Base-by-base conservation (phyloP, 1,284 basidiomycete species). In the Trichosporon sp. region DNA sequence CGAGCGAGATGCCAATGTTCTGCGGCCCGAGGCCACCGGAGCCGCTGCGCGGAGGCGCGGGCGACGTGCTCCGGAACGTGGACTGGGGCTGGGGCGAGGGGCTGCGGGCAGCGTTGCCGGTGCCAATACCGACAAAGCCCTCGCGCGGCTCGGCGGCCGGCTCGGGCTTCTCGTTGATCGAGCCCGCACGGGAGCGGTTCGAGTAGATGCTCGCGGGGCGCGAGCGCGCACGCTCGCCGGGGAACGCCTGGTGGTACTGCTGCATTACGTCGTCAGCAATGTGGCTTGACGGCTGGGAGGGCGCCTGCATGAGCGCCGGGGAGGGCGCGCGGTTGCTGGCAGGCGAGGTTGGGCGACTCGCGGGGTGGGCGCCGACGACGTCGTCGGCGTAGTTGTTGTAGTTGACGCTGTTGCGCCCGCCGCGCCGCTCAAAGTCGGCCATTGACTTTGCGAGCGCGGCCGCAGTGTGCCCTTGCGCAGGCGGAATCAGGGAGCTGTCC, bases 191-290 rank as follows among this genome's bases (percentile, higher is more conserved):
- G 65, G 78, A 84, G 67, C 79, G 72, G 66, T 74, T 65, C 18
- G 77, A 79, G 56, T 74, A 74, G 62, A 80, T 75, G 3, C 80
- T 81, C 2, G 83, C 84, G 15, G 84, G 83, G 73, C 83, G 78
- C 64, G 73, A 86, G 82, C 77, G 87, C 86, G 73, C 85, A 25
- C 89, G 86, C 81, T 98, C 95, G 2, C 92, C 93, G 1, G 94
- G 95, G 81, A 98, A 88, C 0, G 90, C 89, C 76, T 95, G 93
- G 18, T 90, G 88, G 76, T 97, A 97, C 72, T 89, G 87, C 4
- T 85, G 86, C 9, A 95, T 80, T 1, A 95, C 89, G n/a, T 90
- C 87, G 74, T 92, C 90, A 5, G 88, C 85, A 7, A 88, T 85
- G 9, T 89, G 86, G 2, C 85, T 80, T 2, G 85, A 72, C 0